Conservation (phyloP, 164 flowering plant species). For the Tinospora cordifolia region DNA sequence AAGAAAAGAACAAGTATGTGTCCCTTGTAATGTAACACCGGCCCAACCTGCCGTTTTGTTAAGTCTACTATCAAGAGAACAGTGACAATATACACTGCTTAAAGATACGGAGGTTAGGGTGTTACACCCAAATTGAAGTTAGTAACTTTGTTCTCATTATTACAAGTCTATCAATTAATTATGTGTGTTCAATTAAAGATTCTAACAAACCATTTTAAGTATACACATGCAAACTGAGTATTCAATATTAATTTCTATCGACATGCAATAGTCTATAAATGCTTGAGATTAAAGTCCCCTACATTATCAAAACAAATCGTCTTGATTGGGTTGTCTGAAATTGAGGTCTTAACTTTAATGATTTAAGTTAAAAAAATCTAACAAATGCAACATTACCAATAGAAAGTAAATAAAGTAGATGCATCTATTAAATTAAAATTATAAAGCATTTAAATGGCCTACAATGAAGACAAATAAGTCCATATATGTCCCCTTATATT, state of each 20-base stretch:
- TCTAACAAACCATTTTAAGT: conserved; percentile 2
- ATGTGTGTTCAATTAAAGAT: not conserved
- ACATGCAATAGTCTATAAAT: too few species aligned
- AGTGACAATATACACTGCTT: too few species aligned
- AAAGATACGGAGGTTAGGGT: too few species aligned
- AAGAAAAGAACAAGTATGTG: too few species aligned
- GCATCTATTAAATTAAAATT: conserved; percentile 4
- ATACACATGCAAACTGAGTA: not conserved
- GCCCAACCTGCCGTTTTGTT: too few species aligned
- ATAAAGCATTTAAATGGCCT: not conserved
- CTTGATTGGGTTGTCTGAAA: not conserved
- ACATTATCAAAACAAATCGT: conserved; percentile 2
- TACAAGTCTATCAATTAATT: not conserved
- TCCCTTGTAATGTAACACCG: too few species aligned
- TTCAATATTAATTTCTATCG: not conserved
- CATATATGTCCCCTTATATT: not conserved
- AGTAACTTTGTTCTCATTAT: not conserved
- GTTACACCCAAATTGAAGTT: too few species aligned
- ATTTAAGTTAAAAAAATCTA: not conserved
- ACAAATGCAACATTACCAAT: not conserved
- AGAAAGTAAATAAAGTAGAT: not conserved
- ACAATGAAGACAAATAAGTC: not conserved
- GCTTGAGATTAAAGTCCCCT: not conserved
- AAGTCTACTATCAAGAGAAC: too few species aligned
- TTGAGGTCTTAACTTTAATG: not conserved